These are phyloP conservation scores for Conticribra weissflogii DNA, from an alignment of 108 stramenopile species.

Conservation along the genomic window DNA sequence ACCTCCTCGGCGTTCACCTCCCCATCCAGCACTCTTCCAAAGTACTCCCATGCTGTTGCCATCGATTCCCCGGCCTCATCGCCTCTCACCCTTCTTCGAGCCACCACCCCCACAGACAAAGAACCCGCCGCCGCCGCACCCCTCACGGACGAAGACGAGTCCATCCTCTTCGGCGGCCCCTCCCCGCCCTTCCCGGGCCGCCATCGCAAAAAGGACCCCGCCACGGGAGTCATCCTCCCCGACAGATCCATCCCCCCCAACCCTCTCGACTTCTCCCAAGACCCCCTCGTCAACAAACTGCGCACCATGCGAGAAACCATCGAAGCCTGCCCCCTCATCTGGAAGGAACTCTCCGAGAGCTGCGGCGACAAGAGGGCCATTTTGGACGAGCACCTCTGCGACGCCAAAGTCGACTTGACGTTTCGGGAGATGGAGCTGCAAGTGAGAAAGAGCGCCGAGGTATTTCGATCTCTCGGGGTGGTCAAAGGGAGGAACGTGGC, in stretches of 20 bases:
- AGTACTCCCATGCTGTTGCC: too few relatives aligned
- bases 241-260: slow-evolving; percentile 48
- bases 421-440: slow-evolving; percentile 69
- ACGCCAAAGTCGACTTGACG: slow-evolving; percentile 61
- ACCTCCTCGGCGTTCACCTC: slow-evolving; percentile 3
- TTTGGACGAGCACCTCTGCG: slow-evolving; percentile 80
- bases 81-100: too few relatives aligned
- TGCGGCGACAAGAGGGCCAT: slow-evolving; percentile 72
- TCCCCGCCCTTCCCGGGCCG: slow-evolving; percentile 27
- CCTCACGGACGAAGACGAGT: slow-evolving; percentile 61
- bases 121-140: slow-evolving; percentile 5
- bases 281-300: slow-evolving; percentile 82
- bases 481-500: slow-evolving; percentile 74
- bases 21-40: background rate
- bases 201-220: slow-evolving; percentile 50
- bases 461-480: slow-evolving; percentile 69
- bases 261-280: slow-evolving; percentile 65
- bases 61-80: too few relatives aligned
- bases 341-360: slow-evolving; percentile 62
- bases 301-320: slow-evolving; percentile 66
- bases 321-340: slow-evolving; percentile 66
- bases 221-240: slow-evolving; percentile 59
- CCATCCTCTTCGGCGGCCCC: slow-evolving; percentile 65
- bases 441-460: slow-evolving; percentile 62
- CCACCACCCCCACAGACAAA: slow-evolving; percentile 10